Percentiles rank a stretch among this genome's conserved stretches.
phyloP scores from a whole-genome alignment of 228 moss, liverwort and hornwort species.

The Sphagnum fallax region DNA sequence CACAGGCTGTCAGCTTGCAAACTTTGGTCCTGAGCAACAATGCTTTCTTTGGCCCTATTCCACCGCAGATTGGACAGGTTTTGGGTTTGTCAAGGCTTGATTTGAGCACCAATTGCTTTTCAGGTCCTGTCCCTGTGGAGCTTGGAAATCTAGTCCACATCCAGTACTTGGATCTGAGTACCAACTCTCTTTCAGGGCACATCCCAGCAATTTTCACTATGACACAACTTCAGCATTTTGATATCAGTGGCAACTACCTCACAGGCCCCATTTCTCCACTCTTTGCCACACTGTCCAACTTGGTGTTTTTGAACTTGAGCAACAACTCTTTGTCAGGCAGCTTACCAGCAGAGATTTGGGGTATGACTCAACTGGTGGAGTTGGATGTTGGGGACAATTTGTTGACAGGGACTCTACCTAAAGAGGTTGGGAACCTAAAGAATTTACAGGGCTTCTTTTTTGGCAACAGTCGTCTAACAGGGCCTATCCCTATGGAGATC shows the following conservation, averaged over 20 bases:
- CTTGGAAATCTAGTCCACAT: conserved; percentile 29
- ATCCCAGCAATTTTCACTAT: conserved; percentile 20
- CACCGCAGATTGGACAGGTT: conserved; percentile 28
- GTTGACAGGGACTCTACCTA: conserved; percentile 25
- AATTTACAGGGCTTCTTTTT: conserved; percentile 37
- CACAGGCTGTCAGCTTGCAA: conserved; percentile 15
- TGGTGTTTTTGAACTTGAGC: conserved; percentile 37
- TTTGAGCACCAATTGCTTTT: conserved; percentile 40
- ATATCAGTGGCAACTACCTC: conserved; percentile 47
- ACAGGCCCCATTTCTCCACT: conserved; percentile 30
- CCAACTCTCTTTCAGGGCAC: conserved; percentile 33
- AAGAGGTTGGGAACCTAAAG: conserved; percentile 26
- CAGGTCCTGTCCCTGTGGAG: conserved; percentile 38
- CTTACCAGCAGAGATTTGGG: conserved; percentile 36
- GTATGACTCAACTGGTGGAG: conserved; percentile 30
- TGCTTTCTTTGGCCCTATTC: conserved; percentile 40
- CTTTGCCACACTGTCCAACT: conserved; percentile 15
- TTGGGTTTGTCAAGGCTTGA: conserved; percentile 26
- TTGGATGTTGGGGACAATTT: conserved; percentile 35
- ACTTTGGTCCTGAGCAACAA: conserved; percentile 34
- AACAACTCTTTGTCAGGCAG: conserved; percentile 41
- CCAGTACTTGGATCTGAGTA: conserved; percentile 27
- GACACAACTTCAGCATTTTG: conserved; percentile 24
- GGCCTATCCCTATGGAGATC: conserved; percentile 33
- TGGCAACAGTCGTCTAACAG: conserved; percentile 17